Percentiles rank a stretch among this genome's conserved stretches.
Evolutionary conservation across 2,329 filamentous ascomycete genomes (phyloP).

Genomic region (Aspergillus caelatus): DNA sequence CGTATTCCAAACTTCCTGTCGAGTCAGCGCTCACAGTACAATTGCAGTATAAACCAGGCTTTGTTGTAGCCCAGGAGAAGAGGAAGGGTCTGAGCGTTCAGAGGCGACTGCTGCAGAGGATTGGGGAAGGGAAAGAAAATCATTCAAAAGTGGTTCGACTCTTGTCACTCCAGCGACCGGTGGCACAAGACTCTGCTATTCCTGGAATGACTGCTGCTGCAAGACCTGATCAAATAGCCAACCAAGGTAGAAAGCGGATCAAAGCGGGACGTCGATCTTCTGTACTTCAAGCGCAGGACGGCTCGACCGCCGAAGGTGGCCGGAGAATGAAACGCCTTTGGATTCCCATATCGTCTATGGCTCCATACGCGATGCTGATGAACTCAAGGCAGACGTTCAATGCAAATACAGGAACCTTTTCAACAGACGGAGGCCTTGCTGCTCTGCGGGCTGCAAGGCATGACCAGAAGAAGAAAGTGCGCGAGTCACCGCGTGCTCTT

Average conservation of each 20-base stretch:
- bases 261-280: conserved; percentile 4
- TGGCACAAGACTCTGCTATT: conserved; percentile 15
- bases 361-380: conserved; percentile 40
- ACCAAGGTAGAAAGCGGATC: conserved; percentile 1
- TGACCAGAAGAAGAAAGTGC: not conserved
- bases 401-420: conserved; percentile 48
- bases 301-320: not conserved
- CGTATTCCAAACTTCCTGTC: conserved; percentile 30
- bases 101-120: conserved; percentile 25
- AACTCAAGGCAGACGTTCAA: conserved; percentile 44
- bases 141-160: conserved; percentile 27
- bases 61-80: conserved; percentile 31
- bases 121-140: conserved; percentile 19
- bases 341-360: conserved; percentile 29
- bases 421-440: conserved; percentile 41
- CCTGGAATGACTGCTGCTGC: conserved; percentile 30
- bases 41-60: conserved; percentile 40
- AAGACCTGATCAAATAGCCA: conserved; percentile 20
- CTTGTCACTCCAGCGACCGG: conserved; percentile 30
- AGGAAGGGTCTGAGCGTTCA: conserved; percentile 30
- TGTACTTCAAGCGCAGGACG: not conserved
- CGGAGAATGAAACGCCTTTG: conserved; percentile 25
- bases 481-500: not conserved
- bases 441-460: conserved; percentile 11
- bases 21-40: conserved; percentile 38